Percentiles rank a stretch among this genome's conserved stretches.
Conservation (phyloP, 2,329 filamentous ascomycete genomes). For the Apiospora rasikravindrae region DNA sequence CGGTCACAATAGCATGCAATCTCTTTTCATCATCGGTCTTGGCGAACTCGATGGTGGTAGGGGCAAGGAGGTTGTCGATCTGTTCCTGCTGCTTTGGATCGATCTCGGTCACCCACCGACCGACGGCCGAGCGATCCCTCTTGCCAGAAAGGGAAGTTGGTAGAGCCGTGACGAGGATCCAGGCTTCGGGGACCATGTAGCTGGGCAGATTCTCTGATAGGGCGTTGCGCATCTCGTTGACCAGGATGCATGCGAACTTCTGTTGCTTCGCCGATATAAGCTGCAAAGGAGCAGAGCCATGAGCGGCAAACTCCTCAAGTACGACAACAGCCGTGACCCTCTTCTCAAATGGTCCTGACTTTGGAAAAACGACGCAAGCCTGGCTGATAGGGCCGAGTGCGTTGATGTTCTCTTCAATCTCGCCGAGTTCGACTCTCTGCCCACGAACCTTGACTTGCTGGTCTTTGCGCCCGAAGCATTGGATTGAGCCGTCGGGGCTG, state of each 20-base stretch:
- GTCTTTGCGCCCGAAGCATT: conserved; percentile 47
- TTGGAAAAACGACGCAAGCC: conserved; percentile 20
- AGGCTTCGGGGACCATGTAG: conserved; percentile 15
- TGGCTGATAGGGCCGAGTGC: neutral
- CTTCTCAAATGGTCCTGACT: conserved; percentile 18
- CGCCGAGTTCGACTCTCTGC: conserved; percentile 50
- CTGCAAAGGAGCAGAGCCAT: neutral
- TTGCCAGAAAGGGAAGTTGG: neutral
- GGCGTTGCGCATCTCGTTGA: conserved; percentile 17
- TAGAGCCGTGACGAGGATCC: neutral
- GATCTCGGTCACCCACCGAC: conserved; percentile 8
- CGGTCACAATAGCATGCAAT: neutral
- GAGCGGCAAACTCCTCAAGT: conserved; percentile 16
- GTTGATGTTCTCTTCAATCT: conserved; percentile 43
- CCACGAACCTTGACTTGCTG: conserved; percentile 55
- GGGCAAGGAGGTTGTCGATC: conserved; percentile 13
- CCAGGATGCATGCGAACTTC: neutral
- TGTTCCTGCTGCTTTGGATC: conserved; percentile 2
- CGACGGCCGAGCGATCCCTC: conserved; percentile 10
- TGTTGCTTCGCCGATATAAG: conserved; percentile 15
- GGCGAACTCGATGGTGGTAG: conserved; percentile 18
- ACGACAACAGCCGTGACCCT: conserved; percentile 19
- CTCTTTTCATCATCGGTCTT: conserved; percentile 32
- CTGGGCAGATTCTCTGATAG: conserved; percentile 15
- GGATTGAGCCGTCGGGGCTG: conserved; percentile 32